phyloP scores from a whole-genome alignment of 257 asterid genomes.

The Solanum stenotomum region DNA sequence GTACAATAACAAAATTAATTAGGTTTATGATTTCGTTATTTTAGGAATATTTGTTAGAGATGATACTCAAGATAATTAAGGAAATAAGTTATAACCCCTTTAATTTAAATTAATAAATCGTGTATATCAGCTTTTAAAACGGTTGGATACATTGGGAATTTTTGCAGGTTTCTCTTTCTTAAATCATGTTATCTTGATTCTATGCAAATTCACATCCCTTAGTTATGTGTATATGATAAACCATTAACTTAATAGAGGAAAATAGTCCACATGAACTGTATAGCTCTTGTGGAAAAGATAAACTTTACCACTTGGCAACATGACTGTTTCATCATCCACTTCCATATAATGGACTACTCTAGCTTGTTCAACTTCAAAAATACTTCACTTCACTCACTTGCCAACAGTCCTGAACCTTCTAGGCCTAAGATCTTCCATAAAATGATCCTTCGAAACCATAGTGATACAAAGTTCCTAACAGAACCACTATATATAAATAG shows the following conservation, averaged over 20 bases:
- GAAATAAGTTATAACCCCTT: too few species aligned
- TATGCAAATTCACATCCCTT: background rate
- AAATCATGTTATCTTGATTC: background rate
- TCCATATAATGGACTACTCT: background rate
- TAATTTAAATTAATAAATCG: too few species aligned
- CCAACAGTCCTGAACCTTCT: background rate
- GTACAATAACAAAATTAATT: too few species aligned
- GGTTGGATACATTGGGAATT: background rate
- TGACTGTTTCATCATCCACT: background rate
- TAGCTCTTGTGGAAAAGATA: background rate
- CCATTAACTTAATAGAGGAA: background rate
- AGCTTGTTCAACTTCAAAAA: background rate
- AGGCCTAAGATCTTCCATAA: background rate
- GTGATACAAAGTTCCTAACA: background rate
- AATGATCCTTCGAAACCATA: background rate
- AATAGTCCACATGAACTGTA: background rate
- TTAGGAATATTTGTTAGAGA: too few species aligned
- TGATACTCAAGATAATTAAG: too few species aligned
- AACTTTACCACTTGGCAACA: background rate
- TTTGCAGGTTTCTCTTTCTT: background rate
- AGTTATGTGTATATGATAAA: background rate
- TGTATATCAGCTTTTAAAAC: too few species aligned
- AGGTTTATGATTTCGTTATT: too few species aligned
- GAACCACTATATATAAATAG: background rate
- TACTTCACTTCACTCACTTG: background rate